Percentiles rank a stretch among this genome's conserved stretches.
These are phyloP conservation scores for Pseudotsuga menziesii DNA, from an alignment of 75 land plant genomes.

Conservation along the genomic window DNA sequence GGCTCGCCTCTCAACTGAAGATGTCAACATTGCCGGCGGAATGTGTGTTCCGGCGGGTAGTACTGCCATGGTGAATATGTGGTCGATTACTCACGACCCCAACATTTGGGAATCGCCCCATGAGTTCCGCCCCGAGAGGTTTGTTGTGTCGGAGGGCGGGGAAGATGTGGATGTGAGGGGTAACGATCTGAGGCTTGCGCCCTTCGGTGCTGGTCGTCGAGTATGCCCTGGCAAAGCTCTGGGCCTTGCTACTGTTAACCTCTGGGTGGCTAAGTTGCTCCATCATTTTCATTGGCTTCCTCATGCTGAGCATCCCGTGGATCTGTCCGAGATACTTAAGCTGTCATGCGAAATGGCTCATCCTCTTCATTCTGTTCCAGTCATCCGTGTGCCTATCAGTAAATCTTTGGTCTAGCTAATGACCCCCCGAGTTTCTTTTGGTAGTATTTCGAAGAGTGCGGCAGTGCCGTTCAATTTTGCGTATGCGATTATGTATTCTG, in stretches of 20 bases:
- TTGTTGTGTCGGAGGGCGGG: slow-evolving; percentile 30
- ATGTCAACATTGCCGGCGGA: slow-evolving; percentile 40
- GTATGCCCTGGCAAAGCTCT: slow-evolving; percentile 60
- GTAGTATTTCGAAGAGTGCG: no score
- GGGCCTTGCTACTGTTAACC: slow-evolving; percentile 57
- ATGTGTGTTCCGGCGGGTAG: slow-evolving; percentile 59
- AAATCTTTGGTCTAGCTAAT: no score
- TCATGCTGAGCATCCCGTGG: slow-evolving; percentile 13
- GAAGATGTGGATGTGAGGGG: slow-evolving; percentile 24
- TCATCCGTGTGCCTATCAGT: no score
- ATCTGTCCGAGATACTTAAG: slow-evolving; percentile 54
- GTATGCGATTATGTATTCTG: no score
- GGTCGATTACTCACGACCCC: slow-evolving; percentile 73
- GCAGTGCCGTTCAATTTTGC: no score
- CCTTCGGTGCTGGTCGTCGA: slow-evolving; percentile 58
- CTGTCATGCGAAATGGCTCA: slow-evolving; percentile 63
- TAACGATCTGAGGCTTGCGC: slow-evolving; percentile 38
- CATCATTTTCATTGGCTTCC: slow-evolving; percentile 44
- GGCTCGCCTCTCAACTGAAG: slow-evolving; percentile 70
- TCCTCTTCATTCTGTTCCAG: no score
- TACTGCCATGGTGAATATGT: slow-evolving; percentile 95
- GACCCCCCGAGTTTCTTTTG: no score
- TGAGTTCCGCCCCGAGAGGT: slow-evolving; percentile 62
- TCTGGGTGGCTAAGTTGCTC: slow-evolving; percentile 61
- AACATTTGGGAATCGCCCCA: slow-evolving; percentile 54